Evolutionary conservation across 1,284 basidiomycete species (phyloP).

Genomic region (Puccinia hordei): DNA sequence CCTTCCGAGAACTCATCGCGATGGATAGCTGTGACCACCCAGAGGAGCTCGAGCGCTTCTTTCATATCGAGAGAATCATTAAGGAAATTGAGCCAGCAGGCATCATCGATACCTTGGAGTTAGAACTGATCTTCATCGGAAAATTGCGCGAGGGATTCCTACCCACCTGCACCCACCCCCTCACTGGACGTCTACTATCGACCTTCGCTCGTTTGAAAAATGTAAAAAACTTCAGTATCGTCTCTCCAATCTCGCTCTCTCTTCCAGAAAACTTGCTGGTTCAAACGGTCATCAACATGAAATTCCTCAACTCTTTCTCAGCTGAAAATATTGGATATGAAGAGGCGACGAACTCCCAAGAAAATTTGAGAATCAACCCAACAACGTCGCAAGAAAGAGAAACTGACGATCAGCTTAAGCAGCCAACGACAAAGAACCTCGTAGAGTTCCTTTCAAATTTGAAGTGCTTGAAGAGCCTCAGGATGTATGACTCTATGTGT

Average conservation of each 20-base stretch:
- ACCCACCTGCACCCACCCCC: constrained; percentile 1
- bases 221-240: not conserved
- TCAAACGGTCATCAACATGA: not conserved
- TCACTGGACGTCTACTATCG: not conserved
- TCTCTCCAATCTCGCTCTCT: not conserved
- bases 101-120: not conserved
- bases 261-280: constrained; percentile 11
- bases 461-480: not conserved
- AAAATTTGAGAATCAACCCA: not conserved
- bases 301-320: not conserved
- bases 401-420: not conserved
- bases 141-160: not conserved
- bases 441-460: constrained; percentile 1
- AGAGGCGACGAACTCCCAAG: not conserved
- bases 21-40: not conserved
- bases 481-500: constrained; percentile 6
- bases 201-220: not conserved
- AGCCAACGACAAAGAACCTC: not conserved
- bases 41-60: not conserved
- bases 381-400: not conserved
- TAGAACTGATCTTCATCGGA: constrained; percentile 13
- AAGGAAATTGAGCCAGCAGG: not conserved
- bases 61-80: not conserved
- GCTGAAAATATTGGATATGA: constrained; percentile 10
- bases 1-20: not conserved